These are phyloP conservation scores for Scedosporium aurantiacum DNA, from an alignment of 2,329 filamentous ascomycete genomes.

Conservation along the genomic window DNA sequence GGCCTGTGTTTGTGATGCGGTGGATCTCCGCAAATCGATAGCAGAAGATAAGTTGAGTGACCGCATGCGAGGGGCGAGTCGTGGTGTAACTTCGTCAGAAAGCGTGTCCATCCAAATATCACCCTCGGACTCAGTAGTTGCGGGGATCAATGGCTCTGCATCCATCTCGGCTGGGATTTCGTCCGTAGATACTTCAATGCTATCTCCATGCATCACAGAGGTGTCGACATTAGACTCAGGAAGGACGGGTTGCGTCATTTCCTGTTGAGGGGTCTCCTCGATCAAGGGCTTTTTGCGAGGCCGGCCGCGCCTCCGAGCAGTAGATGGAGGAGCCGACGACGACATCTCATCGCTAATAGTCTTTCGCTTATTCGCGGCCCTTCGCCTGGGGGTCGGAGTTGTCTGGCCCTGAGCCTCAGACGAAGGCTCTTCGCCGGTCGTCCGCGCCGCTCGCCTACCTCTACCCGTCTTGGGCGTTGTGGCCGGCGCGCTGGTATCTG, in stretches of 20 bases:
- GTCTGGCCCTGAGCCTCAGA: not conserved
- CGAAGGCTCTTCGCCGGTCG: not conserved
- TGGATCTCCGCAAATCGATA: not conserved
- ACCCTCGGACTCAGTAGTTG: constrained; percentile 22
- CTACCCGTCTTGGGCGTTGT: not conserved
- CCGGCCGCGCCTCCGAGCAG: constrained; percentile 2
- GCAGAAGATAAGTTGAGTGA: not conserved
- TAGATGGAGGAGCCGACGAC: not conserved
- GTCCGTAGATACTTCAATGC: not conserved
- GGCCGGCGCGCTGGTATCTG: not conserved
- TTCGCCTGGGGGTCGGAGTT: not conserved
- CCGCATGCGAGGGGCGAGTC: constrained; percentile 12
- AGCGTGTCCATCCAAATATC: constrained; percentile 36
- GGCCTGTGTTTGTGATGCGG: not conserved
- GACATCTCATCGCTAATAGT: not conserved
- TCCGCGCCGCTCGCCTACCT: not conserved
- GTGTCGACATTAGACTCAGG: constrained; percentile 1
- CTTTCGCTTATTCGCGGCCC: not conserved
- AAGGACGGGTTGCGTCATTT: constrained; percentile 11
- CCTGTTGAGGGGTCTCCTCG: not conserved
- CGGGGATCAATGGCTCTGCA: constrained; percentile 10
- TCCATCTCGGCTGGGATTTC: not conserved
- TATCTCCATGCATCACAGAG: not conserved
- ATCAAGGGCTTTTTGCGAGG: constrained; percentile 5
- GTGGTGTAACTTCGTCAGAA: constrained; percentile 26